Percentiles rank a stretch among this genome's conserved stretches.
Evolutionary conservation across 306 rosid genomes (phyloP).

Genomic region (Dalbergia cochinchinensis): DNA sequence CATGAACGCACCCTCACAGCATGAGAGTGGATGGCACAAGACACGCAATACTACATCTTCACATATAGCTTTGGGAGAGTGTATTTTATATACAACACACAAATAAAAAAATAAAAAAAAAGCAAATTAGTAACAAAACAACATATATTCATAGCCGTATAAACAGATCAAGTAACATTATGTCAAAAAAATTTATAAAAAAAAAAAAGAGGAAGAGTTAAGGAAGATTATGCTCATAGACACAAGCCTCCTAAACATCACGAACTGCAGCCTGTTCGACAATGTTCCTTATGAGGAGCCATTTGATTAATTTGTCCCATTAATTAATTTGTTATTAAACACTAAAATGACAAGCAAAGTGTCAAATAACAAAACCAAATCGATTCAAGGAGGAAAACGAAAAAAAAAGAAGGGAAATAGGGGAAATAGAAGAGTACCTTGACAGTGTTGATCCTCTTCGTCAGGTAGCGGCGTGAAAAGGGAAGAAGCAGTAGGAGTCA

Average conservation of each 20-base stretch:
- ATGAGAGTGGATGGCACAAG: slow-evolving; percentile 97
- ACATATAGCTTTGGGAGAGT: slow-evolving; percentile 94
- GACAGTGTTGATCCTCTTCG: too few relatives aligned
- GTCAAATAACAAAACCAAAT: neutral
- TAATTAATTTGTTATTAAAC: neutral
- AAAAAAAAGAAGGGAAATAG: neutral
- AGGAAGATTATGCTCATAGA: slow-evolving; percentile 72
- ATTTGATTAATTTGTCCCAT: slow-evolving; percentile 81
- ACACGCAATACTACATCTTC: slow-evolving; percentile 96
- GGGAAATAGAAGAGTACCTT: slow-evolving; percentile 57
- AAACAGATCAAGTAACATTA: neutral
- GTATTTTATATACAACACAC: slow-evolving; percentile 59
- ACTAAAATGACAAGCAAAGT: neutral
- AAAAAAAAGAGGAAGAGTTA: too few relatives aligned
- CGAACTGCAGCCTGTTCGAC: slow-evolving; percentile 98
- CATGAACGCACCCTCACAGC: slow-evolving; percentile 96
- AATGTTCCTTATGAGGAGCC: slow-evolving; percentile 93
- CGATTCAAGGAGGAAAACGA: neutral
- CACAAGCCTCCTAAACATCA: slow-evolving; percentile 97
- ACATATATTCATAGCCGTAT: neutral
- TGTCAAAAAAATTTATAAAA: too few relatives aligned
- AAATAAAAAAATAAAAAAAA: neutral
- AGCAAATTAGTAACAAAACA: neutral
- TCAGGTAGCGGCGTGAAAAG: too few relatives aligned
- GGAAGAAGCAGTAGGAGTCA: too few relatives aligned